Percentiles rank a stretch among this genome's conserved stretches.
phyloP scores from a whole-genome alignment of 164 flowering plant species.

The Umbilicus rupestris region DNA sequence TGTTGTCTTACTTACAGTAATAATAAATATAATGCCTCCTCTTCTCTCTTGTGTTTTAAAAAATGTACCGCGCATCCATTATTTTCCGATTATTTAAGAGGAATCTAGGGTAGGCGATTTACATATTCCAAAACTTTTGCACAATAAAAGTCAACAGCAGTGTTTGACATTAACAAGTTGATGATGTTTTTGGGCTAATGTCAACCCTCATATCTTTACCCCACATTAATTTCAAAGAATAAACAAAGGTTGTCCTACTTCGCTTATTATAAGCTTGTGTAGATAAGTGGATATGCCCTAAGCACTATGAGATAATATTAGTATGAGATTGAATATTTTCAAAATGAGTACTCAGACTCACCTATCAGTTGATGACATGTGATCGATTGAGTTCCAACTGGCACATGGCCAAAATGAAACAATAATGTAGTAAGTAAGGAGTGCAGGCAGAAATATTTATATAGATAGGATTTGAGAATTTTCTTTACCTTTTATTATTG shows the following conservation, averaged over 20 bases:
- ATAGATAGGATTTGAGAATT: background rate
- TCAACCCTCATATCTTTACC: background rate
- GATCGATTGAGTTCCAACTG: background rate
- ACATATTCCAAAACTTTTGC: background rate
- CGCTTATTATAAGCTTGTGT: background rate
- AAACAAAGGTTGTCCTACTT: background rate
- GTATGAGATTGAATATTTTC: background rate
- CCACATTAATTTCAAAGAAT: background rate
- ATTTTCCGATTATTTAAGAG: background rate
- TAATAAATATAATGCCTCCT: background rate
- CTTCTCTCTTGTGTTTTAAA: no score
- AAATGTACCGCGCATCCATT: no score
- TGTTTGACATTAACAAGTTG: background rate
- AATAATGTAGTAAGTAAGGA: background rate
- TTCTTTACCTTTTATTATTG: background rate
- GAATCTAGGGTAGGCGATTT: background rate
- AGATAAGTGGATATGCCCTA: constrained; percentile 1
- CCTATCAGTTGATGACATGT: background rate
- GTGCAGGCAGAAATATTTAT: background rate
- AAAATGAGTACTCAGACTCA: background rate
- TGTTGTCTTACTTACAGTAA: no score
- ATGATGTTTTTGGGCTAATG: background rate
- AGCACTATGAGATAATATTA: background rate
- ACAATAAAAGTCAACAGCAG: background rate
- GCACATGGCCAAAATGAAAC: background rate